Conservation (phyloP, 2,329 filamentous ascomycete species). For the Aspergillus fijiensis region DNA sequence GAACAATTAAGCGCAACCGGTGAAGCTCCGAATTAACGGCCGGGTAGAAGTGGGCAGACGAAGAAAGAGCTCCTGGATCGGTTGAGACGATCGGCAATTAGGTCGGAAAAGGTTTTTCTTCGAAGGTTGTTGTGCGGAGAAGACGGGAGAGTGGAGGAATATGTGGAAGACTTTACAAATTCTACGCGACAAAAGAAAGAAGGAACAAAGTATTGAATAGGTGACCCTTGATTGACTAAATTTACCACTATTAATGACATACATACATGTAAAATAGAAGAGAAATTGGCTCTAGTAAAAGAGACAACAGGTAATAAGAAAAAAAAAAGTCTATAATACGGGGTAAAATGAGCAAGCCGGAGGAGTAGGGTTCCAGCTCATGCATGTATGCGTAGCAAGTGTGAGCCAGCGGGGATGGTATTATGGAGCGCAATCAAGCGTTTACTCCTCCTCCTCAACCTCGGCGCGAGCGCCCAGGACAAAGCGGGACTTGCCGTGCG, state of each 20-base stretch:
- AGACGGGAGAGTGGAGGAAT: neutral
- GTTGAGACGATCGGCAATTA: neutral
- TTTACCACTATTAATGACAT: constrained; percentile 45
- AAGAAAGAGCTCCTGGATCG: neutral
- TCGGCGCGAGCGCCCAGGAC: constrained; percentile 43
- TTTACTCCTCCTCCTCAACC: constrained; percentile 48
- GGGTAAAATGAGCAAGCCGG: constrained; percentile 27
- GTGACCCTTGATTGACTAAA: constrained; percentile 38
- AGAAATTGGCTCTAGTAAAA: constrained; percentile 35
- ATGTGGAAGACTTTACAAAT: neutral
- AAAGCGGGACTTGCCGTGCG: constrained; percentile 47
- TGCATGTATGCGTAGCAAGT: constrained; percentile 33
- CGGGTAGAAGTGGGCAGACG: neutral
- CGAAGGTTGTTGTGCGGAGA: neutral
- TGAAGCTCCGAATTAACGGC: neutral
- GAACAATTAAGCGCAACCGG: neutral
- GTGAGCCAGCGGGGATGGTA: constrained; percentile 36
- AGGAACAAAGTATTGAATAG: constrained; percentile 9
- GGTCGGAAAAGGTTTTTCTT: neutral
- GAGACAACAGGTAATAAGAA: constrained; percentile 32
- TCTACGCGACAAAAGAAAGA: neutral
- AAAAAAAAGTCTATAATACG: constrained; percentile 42
- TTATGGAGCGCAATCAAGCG: constrained; percentile 24
- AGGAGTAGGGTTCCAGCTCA: constrained; percentile 21
- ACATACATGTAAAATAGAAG: constrained; percentile 42